These are phyloP conservation scores for Calonectria pauciramosa DNA, from an alignment of 2,329 filamentous ascomycete species.

Conservation along the genomic window DNA sequence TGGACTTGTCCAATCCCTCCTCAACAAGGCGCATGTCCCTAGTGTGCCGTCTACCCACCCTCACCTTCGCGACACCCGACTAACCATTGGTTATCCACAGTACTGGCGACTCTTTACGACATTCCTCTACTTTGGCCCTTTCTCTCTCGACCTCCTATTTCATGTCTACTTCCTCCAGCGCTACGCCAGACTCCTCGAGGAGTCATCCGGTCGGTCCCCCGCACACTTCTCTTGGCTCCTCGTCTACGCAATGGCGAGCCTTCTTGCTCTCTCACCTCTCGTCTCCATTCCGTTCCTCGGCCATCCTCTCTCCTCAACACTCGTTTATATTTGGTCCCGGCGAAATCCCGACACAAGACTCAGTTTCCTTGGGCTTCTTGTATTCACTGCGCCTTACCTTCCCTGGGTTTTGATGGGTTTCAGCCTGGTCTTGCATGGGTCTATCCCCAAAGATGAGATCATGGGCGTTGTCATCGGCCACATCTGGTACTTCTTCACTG, in stretches of 20 bases:
- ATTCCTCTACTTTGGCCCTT: constrained; percentile 96
- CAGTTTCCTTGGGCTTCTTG: constrained; percentile 88
- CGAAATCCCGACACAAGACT: constrained; percentile 93
- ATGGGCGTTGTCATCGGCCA: constrained; percentile 96
- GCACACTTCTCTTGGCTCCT: constrained; percentile 97
- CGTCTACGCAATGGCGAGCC: constrained; percentile 83
- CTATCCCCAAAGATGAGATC: constrained; percentile 94
- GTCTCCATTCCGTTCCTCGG: constrained; percentile 95
- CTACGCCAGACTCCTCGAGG: constrained; percentile 94
- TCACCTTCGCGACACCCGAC: constrained; percentile 7
- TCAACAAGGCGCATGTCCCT: background rate
- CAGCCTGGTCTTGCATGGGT: constrained; percentile 90
- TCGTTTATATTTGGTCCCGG: constrained; percentile 98
- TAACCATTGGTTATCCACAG: constrained; percentile 61
- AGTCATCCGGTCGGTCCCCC: constrained; percentile 90
- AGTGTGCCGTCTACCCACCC: background rate
- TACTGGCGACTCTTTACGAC: constrained; percentile 98
- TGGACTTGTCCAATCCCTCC: constrained; percentile 4
- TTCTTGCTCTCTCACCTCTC: constrained; percentile 86
- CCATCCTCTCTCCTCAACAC: constrained; percentile 90
- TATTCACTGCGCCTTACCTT: constrained; percentile 94
- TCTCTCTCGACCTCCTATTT: constrained; percentile 94
- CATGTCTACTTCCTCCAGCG: constrained; percentile 99
- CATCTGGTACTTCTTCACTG: constrained; percentile 97
- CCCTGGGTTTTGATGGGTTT: constrained; percentile 97